Evolutionary conservation across 1,284 basidiomycete genomes (phyloP), one percentile per base, ranked within the genome.

Genomic region (Ustilago loliicola): DNA sequence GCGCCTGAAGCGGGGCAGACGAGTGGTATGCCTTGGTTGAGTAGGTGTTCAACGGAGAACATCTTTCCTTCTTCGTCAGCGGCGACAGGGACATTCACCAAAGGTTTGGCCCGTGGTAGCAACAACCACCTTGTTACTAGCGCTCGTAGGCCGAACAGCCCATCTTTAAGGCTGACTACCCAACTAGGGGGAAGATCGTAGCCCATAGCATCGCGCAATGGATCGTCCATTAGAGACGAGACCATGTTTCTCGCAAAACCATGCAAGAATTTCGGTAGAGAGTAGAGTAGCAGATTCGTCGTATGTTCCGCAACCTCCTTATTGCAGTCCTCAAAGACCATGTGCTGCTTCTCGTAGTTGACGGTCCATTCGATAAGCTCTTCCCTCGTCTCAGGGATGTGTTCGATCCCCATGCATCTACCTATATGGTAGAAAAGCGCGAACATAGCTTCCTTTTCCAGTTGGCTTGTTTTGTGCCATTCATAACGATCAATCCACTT

Each of bases 381-480:
- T 27, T 67, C 61, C 23, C 51, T 53, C 2, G 25, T 77, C 2
- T 73, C 65, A 1, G 76, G 76, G 25, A 78, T 79, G 53, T 65
- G 23, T 9, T 32, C 23, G 61, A 80, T 80, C 7, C 62, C 72
- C 77, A 79, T 66, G 55, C 76, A 79, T 13, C 72, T 38, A 15
- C 76, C 79, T 4, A 67, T 42, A 54, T 78, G 79, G 38, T 76
- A 76, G 50, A 72, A 73, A 6, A 76, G 38, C 11, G 76, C 47
- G n/a, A 76, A 80, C 15, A 73, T 48, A 0, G 76, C 79, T 58
- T 80, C 76, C 19, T 66, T 63, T 30, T 80, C 79, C n/a, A 80
- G 60, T 10, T 42, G 48, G 15, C 57, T 62, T 4, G 50, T 38
- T n/a, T 32, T 21, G 1, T 77, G 38, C 70, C 71, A 78, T 61